phyloP scores from a whole-genome alignment of 352 stramenopile genomes.

The Peronospora farinosa region DNA sequence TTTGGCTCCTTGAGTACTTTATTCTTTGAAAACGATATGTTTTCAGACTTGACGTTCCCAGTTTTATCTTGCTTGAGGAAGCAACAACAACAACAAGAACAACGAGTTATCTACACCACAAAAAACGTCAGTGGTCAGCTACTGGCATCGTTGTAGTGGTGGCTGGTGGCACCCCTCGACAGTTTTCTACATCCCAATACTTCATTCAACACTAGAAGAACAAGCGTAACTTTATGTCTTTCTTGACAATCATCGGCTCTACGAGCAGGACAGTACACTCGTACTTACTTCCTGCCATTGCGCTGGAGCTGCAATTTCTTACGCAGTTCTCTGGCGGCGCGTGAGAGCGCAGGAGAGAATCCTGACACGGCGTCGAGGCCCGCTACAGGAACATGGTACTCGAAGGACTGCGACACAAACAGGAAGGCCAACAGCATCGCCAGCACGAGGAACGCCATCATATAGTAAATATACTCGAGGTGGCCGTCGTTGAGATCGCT shows the following conservation, averaged over 20 bases:
- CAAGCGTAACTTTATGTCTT: constrained; percentile 1
- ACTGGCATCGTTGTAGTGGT: background rate
- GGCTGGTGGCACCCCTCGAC: background rate
- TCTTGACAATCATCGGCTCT: constrained; percentile 4
- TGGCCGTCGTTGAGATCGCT: constrained; percentile 87
- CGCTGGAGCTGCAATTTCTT: constrained; percentile 34
- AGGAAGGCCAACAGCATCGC: constrained; percentile 59
- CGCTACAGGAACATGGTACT: constrained; percentile 66
- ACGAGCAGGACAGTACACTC: background rate
- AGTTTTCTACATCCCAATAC: background rate
- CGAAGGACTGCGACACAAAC: constrained; percentile 65
- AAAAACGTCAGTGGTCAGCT: constrained; percentile 14
- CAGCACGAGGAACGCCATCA: constrained; percentile 64
- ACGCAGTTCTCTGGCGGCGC: constrained; percentile 38
- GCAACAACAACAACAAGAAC: background rate
- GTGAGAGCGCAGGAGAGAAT: constrained; percentile 56
- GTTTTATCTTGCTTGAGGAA: constrained; percentile 9
- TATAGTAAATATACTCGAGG: constrained; percentile 87
- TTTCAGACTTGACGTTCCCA: constrained; percentile 11
- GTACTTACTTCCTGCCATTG: constrained; percentile 19
- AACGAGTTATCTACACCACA: constrained; percentile 9
- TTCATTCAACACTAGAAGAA: background rate
- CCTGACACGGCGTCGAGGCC: constrained; percentile 42
- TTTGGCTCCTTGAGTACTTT: constrained; percentile 70
- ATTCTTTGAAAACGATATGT: constrained; percentile 37